Evolutionary conservation across 148 eudicot genomes (phyloP).

Genomic region (Nyssa sinensis): DNA sequence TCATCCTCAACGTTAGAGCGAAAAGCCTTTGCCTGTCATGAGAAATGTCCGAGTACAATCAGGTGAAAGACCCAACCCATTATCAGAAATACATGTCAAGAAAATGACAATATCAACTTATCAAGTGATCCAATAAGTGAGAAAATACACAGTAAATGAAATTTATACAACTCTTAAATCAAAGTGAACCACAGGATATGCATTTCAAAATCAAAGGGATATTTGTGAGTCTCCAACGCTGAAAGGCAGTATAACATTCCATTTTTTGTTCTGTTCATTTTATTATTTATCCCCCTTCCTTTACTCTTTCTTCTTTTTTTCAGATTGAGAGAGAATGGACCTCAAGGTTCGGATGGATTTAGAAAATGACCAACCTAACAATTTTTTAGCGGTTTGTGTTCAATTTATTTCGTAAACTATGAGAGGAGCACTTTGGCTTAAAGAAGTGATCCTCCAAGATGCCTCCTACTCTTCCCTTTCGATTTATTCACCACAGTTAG

Average conservation of each 20-base stretch:
- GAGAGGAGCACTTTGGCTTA: not conserved
- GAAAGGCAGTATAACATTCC: too few relatives aligned
- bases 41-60: not conserved
- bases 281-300: too few relatives aligned
- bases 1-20: conserved; percentile 67
- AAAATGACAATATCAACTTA: not conserved
- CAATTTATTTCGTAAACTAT: not conserved
- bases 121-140: not conserved
- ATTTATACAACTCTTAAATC: too few relatives aligned
- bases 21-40: conserved; percentile 80
- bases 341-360: too few relatives aligned
- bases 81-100: not conserved
- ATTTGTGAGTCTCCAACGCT: too few relatives aligned
- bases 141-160: too few relatives aligned
- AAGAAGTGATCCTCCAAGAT: not conserved
- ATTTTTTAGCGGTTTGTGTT: not conserved
- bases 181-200: too few relatives aligned
- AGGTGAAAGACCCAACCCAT: not conserved
- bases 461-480: not conserved
- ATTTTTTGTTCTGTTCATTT: too few relatives aligned
- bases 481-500: not conserved
- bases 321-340: too few relatives aligned
- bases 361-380: not conserved
- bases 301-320: too few relatives aligned
- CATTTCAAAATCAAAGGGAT: too few relatives aligned